A percentile compares a stretch with the other conserved stretches of the same genome.
Evolutionary conservation across 2,329 filamentous ascomycete species (phyloP).

Genomic region (Alternaria tenuissima): DNA sequence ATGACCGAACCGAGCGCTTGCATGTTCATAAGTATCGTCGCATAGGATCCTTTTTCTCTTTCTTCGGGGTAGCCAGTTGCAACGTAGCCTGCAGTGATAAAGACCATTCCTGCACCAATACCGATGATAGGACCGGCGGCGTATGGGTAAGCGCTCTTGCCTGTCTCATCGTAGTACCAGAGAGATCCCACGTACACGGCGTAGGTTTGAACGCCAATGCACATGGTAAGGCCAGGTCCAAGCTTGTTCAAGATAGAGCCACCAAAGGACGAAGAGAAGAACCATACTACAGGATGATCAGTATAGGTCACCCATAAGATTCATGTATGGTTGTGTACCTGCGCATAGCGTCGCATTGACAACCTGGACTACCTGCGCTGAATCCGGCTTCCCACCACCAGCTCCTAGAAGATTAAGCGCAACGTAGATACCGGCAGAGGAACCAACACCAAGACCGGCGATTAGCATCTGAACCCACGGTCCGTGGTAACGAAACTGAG

Average conservation of each 20-base stretch:
- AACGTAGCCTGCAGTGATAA: conserved; percentile 44
- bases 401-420: conserved; percentile 43
- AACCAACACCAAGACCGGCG: conserved; percentile 39
- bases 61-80: conserved; percentile 44
- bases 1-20: conserved; percentile 41
- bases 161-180: conserved; percentile 45
- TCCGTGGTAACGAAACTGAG: conserved; percentile 39
- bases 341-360: conserved; percentile 45
- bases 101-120: conserved; percentile 45
- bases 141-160: conserved; percentile 42
- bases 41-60: conserved; percentile 40
- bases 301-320: neutral
- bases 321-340: neutral
- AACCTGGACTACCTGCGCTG: conserved; percentile 44
- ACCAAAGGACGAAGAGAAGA: conserved; percentile 44
- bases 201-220: conserved; percentile 43
- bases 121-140: conserved; percentile 43
- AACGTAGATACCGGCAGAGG: conserved; percentile 42
- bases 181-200: conserved; percentile 43
- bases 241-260: conserved; percentile 44
- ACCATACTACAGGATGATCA: conserved; percentile 34
- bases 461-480: conserved; percentile 46
- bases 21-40: conserved; percentile 44
- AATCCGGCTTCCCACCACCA: conserved; percentile 39
- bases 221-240: conserved; percentile 43